A percentile compares a stretch with the other conserved stretches of the same genome.
Conservation (phyloP, 768 basidiomycete genomes). For the Leucocoprinus birnbaumii region DNA sequence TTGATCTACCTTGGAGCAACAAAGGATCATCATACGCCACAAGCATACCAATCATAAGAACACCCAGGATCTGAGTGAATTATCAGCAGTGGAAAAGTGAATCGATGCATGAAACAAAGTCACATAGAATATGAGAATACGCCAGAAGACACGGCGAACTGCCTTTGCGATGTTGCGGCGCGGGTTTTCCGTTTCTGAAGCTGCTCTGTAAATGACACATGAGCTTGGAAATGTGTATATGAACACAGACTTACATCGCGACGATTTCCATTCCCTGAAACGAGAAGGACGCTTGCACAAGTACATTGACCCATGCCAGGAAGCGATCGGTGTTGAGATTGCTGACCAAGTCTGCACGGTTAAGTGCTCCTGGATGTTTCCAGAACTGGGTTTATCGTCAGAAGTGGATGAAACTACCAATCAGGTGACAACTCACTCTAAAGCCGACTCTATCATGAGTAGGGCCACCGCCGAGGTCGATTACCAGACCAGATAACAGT, state of each 20-base stretch:
- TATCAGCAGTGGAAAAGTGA: not conserved
- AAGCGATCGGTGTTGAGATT: conserved; percentile 44
- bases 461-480: conserved; percentile 81
- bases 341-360: conserved; percentile 38
- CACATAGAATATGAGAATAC: conserved; percentile 80
- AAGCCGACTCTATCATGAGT: conserved; percentile 64
- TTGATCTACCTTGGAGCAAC: conserved; percentile 37
- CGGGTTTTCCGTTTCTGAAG: conserved; percentile 76
- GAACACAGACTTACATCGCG: conserved; percentile 53
- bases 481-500: conserved; percentile 59
- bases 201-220: too few relatives aligned
- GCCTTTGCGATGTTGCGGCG: conserved; percentile 78
- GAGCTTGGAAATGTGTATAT: too few relatives aligned
- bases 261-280: conserved; percentile 78
- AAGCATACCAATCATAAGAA: conserved; percentile 76
- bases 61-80: conserved; percentile 51
- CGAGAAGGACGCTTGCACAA: conserved; percentile 66
- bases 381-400: conserved; percentile 42
- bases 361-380: conserved; percentile 67
- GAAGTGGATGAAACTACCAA: conserved; percentile 16
- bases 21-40: conserved; percentile 63
- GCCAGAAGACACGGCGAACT: conserved; percentile 73
- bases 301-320: conserved; percentile 38
- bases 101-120: conserved; percentile 15
- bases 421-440: conserved; percentile 35